A percentile compares a stretch with the other conserved stretches of the same genome.
Evolutionary conservation across 140 eudicot species (phyloP).

Genomic region (Oenanthe javanica): DNA sequence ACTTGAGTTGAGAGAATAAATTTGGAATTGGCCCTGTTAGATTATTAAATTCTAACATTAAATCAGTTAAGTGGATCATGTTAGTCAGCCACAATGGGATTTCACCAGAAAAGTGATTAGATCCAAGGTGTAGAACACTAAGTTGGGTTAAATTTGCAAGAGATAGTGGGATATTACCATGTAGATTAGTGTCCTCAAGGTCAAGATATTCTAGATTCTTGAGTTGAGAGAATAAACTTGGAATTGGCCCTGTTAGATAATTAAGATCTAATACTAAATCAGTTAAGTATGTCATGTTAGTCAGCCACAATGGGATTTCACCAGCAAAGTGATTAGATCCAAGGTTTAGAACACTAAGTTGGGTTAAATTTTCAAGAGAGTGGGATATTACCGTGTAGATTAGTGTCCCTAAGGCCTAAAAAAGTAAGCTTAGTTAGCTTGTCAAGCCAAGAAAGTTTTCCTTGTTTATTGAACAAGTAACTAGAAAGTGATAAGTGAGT

Average conservation of each 20-base stretch:
- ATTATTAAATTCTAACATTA: background rate
- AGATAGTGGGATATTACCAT: slow-evolving; percentile 18
- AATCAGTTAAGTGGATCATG: slow-evolving; percentile 3
- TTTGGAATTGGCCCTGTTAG: slow-evolving; percentile 8
- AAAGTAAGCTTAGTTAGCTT: slow-evolving; percentile 20
- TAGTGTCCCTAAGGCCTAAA: background rate
- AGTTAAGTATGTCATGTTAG: no score
- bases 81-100: slow-evolving; percentile 9
- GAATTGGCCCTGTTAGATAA: no score
- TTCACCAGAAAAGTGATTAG: slow-evolving; percentile 3
- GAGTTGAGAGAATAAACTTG: no score
- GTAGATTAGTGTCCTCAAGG: no score
- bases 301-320: no score
- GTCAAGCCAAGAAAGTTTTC: slow-evolving; percentile 14
- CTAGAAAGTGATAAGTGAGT: background rate
- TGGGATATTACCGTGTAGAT: no score
- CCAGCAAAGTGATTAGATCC: no score
- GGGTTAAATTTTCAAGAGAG: no score
- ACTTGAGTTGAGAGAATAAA: slow-evolving; percentile 17
- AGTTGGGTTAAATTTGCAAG: slow-evolving; percentile 29
- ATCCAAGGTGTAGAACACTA: background rate
- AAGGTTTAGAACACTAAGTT: no score
- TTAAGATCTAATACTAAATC: no score
- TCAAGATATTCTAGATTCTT: no score
- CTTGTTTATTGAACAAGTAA: background rate